phyloP scores from a whole-genome alignment of 352 stramenopile species.

The Halophytophthora batemanensis region DNA sequence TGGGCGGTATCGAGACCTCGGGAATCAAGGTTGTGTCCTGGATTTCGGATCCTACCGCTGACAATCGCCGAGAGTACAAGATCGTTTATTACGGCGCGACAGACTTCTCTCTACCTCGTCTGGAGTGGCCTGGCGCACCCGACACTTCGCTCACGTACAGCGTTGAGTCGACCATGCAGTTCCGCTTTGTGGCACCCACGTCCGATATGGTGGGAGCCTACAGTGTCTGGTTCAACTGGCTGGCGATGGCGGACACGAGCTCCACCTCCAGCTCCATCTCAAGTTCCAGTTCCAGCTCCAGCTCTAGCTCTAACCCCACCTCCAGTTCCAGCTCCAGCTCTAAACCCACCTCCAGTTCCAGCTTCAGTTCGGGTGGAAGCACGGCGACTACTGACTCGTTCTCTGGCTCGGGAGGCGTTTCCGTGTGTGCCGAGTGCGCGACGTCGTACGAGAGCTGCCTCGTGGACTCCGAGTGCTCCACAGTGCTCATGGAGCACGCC shows the following conservation, averaged over 20 bases:
- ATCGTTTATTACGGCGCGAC: conserved; percentile 10
- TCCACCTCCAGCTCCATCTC: too few relatives aligned
- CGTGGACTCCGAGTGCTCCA: too few relatives aligned
- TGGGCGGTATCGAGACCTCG: conserved; percentile 8
- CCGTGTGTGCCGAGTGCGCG: too few relatives aligned
- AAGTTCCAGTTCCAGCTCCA: too few relatives aligned
- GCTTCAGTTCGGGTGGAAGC: too few relatives aligned
- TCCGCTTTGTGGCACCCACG: conserved; percentile 1
- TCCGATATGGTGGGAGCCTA: not conserved
- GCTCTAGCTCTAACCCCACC: too few relatives aligned
- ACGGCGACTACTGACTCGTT: too few relatives aligned
- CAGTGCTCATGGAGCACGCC: too few relatives aligned
- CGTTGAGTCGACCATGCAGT: conserved; percentile 1
- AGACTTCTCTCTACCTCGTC: not conserved
- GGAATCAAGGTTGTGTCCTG: conserved; percentile 1
- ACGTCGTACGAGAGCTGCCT: too few relatives aligned
- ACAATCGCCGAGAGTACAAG: not conserved
- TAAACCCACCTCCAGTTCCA: too few relatives aligned
- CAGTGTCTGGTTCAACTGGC: conserved; percentile 4
- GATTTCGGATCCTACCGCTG: not conserved
- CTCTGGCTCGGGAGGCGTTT: too few relatives aligned
- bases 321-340: too few relatives aligned
- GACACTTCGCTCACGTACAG: not conserved
- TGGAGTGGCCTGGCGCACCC: not conserved
- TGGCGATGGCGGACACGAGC: not conserved